Evolutionary conservation across 805 yeast species (phyloP).

Genomic region (Nadsonia fulvescens): DNA sequence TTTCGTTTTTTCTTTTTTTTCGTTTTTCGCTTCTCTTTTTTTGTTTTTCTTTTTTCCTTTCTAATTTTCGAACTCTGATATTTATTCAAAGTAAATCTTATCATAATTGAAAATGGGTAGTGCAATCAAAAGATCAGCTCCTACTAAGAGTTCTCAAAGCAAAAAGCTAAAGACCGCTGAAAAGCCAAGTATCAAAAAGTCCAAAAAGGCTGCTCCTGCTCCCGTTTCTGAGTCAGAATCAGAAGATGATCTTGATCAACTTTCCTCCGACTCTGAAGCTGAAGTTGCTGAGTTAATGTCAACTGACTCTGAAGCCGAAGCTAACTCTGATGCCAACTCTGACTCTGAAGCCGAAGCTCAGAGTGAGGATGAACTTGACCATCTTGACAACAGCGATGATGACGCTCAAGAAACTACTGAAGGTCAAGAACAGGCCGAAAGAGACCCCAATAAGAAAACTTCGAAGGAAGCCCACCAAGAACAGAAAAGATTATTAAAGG

Average conservation of each 20-base stretch:
- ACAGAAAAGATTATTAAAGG: constrained; percentile 58
- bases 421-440: constrained; percentile 18
- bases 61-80: background rate
- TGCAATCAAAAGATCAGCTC: constrained; percentile 1
- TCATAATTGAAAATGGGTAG: constrained; percentile 3
- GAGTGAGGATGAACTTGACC: constrained; percentile 11
- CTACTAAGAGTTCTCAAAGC: constrained; percentile 1
- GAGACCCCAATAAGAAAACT: constrained; percentile 19
- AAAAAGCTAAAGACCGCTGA: no score
- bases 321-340: constrained; percentile 4
- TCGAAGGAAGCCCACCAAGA: constrained; percentile 63
- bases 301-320: constrained; percentile 7
- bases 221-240: background rate
- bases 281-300: no score
- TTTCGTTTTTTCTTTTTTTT: no score
- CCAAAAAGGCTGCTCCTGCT: constrained; percentile 3
- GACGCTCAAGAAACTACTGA: constrained; percentile 17
- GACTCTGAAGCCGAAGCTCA: constrained; percentile 7
- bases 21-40: no score
- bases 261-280: no score
- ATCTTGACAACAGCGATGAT: constrained; percentile 17
- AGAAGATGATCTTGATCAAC: no score
- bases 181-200: background rate
- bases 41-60: no score
- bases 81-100: constrained; percentile 4